Base-by-base conservation (phyloP, 306 rosid species). In the Oxytropis ochrocephala region DNA sequence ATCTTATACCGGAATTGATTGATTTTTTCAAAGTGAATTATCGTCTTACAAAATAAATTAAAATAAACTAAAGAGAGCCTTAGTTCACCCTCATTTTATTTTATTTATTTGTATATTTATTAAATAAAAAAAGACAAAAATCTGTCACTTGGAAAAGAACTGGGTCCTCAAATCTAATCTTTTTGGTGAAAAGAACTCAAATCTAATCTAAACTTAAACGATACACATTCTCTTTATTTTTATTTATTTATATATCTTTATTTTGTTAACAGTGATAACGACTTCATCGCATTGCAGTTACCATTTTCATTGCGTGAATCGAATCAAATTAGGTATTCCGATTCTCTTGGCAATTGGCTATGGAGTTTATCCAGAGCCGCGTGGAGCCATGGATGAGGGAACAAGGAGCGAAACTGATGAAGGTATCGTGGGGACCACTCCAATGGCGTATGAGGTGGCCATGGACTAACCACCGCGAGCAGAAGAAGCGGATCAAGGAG, bases 371-470 rank as follows among this genome's bases (percentile, higher is more conserved):
- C 47, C 99, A 94, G 77, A 85, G 66, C 81, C 90, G 91, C n/a
- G 83, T 91, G 57, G 99, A 94, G 70, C 84, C 96, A 7, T 94
- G 99, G 99, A 74, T 94, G 66, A 87, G 75, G 73, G 99, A 88
- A 66, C 96, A 94, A 77, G 78, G 80, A 8, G 84, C 80, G 18
- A 84, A 68, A 89, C 67, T 90, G 18, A 33, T 78, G 74, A 93
- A 88, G 80, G 96, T 87, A 8, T 85, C 96, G 0, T 94, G 99
- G 97, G 92, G 88, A 2, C 97, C 96, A 1, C 85, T 88, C 8
- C 96, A 85, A 74, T 91, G 99, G 99, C 76, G 91, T 38, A 75
- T 87, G 95, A 75, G 63, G 84, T 94, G 99, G 99, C 99, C 97
- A 0, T 85, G 91, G 89, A 60, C 72, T 53, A 70, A 53, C 73